These are phyloP conservation scores for Cordyceps farinosa DNA, from an alignment of 2,329 filamentous ascomycete species.

Conservation along the genomic window DNA sequence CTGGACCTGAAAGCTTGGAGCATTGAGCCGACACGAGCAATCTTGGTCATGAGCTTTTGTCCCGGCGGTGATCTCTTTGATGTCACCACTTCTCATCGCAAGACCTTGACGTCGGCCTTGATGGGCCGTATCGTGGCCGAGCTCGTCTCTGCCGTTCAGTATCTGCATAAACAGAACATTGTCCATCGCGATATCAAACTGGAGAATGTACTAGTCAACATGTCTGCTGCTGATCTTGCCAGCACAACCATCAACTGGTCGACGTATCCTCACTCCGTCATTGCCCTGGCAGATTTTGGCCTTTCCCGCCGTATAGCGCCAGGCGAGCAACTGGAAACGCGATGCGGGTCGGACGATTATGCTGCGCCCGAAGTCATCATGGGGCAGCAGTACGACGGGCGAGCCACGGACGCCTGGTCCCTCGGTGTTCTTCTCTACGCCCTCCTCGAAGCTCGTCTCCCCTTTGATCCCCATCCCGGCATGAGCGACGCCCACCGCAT, in stretches of 20 bases:
- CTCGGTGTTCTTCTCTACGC: constrained; percentile 91
- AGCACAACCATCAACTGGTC: constrained; percentile 63
- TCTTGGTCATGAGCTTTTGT: constrained; percentile 87
- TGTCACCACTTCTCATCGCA: constrained; percentile 70
- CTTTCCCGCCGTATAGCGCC: constrained; percentile 81
- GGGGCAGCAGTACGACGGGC: constrained; percentile 90
- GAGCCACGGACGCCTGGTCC: constrained; percentile 90
- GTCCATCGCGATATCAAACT: constrained; percentile 98
- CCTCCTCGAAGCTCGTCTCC: constrained; percentile 85
- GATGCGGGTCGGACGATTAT: constrained; percentile 96
- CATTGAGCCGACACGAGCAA: constrained; percentile 74
- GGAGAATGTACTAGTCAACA: constrained; percentile 89
- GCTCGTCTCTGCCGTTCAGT: constrained; percentile 77
- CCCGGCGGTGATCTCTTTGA: constrained; percentile 95
- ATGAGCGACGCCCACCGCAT: constrained; percentile 72
- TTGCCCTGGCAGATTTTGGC: constrained; percentile 88
- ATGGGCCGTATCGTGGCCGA: constrained; percentile 87
- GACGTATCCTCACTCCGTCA: constrained; percentile 74
- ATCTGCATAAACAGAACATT: constrained; percentile 80
- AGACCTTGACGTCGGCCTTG: constrained; percentile 63
- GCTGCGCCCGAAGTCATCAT: constrained; percentile 95
- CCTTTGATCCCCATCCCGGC: constrained; percentile 85
- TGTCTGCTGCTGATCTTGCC: constrained; percentile 65
- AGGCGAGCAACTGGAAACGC: constrained; percentile 84
- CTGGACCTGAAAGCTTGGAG: constrained; percentile 91